Evolutionary conservation across 208 protist genomes (phyloP).

Genomic region (Trypanosoma melophagium): DNA sequence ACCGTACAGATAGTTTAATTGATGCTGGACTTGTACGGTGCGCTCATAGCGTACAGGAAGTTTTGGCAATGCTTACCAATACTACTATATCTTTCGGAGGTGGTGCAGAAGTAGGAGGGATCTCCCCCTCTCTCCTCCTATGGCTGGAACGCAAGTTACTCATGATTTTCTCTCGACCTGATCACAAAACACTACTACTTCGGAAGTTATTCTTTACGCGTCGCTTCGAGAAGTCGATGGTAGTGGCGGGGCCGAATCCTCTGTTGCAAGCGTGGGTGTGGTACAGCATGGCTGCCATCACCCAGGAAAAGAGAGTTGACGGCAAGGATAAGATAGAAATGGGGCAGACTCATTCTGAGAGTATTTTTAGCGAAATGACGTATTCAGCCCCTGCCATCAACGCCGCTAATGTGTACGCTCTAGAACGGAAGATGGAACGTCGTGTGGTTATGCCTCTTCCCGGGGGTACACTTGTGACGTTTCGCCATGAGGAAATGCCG

Average conservation of each 20-base stretch:
- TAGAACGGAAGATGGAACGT: conserved; percentile 17
- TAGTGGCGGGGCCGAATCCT: conserved; percentile 9
- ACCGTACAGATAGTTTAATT: conserved; percentile 18
- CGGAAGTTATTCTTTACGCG: conserved; percentile 19
- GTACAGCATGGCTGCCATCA: conserved; percentile 21
- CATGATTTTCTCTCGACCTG: neutral
- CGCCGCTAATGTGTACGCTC: conserved; percentile 7
- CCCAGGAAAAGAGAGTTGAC: neutral
- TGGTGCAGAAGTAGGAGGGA: neutral
- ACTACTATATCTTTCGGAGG: no score
- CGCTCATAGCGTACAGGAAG: neutral
- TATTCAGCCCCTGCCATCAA: conserved; percentile 17
- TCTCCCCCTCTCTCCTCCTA: neutral
- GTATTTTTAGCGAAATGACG: conserved; percentile 12
- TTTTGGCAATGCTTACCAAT: neutral
- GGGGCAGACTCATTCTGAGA: neutral
- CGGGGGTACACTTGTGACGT: conserved; percentile 31
- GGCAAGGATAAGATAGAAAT: neutral
- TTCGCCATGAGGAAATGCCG: conserved; percentile 30
- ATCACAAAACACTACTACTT: conserved; percentile 7
- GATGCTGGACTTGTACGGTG: conserved; percentile 3
- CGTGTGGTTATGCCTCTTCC: conserved; percentile 26
- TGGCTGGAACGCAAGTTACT: conserved; percentile 8
- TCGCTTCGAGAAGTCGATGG: neutral
- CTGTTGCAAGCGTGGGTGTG: conserved; percentile 18